Conservation (phyloP, 2,329 filamentous ascomycete genomes). For the Xylariaceae sp. region DNA sequence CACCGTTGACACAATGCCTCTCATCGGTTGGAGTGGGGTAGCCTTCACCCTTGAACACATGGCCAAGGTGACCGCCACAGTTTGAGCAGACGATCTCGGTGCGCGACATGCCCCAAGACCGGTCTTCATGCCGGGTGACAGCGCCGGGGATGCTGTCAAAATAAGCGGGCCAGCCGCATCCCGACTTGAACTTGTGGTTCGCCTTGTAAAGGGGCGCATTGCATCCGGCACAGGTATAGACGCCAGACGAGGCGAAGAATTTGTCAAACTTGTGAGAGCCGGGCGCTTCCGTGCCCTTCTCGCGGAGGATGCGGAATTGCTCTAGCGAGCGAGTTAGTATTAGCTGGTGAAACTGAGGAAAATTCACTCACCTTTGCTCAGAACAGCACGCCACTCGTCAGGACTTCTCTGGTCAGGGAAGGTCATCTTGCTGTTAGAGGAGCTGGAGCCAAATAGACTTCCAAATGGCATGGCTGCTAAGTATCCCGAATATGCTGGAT, state of each 20-base stretch:
- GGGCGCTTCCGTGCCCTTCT: slow-evolving; percentile 88
- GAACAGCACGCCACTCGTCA: slow-evolving; percentile 86
- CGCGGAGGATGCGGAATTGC: slow-evolving; percentile 90
- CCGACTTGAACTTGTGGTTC: slow-evolving; percentile 92
- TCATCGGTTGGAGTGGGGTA: slow-evolving; percentile 88
- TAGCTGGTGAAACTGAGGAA: background rate
- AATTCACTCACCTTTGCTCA: slow-evolving; percentile 60
- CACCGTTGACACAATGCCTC: slow-evolving; percentile 94
- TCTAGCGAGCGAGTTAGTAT: slow-evolving; percentile 58
- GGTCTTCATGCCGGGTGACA: slow-evolving; percentile 81
- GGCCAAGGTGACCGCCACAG: slow-evolving; percentile 89
- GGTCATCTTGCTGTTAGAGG: slow-evolving; percentile 64
- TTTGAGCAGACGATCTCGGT: slow-evolving; percentile 95
- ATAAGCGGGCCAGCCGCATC: slow-evolving; percentile 98
- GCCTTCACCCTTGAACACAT: slow-evolving; percentile 91
- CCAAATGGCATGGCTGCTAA: slow-evolving; percentile 83
- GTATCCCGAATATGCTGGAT: slow-evolving; percentile 50
- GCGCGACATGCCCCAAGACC: slow-evolving; percentile 77
- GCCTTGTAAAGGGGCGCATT: slow-evolving; percentile 89
- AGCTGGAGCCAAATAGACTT: slow-evolving; percentile 73
- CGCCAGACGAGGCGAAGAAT: slow-evolving; percentile 75
- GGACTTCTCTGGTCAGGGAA: slow-evolving; percentile 82
- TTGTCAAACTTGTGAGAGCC: slow-evolving; percentile 86
- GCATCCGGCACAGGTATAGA: slow-evolving; percentile 90
- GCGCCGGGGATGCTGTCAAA: slow-evolving; percentile 94